Conservation (phyloP, 371 early-diverging fungal species). For the Parasitella parasitica region DNA sequence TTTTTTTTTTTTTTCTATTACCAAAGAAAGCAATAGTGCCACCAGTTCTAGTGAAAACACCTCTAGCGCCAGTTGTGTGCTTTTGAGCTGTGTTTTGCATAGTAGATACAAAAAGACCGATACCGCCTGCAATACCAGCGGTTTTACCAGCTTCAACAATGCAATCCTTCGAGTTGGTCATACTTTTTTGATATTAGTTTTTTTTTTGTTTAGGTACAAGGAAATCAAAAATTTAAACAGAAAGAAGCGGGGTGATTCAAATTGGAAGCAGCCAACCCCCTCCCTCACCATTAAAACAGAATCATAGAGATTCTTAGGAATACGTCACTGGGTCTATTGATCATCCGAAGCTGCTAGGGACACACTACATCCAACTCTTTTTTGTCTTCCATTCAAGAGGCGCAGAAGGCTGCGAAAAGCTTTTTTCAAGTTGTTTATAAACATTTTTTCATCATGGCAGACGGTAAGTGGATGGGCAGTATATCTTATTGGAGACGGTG, state of each 20-base stretch:
- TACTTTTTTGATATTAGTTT: slow-evolving; percentile 7
- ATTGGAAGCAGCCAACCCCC: not conserved
- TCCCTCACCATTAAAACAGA: not conserved
- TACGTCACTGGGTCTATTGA: not conserved
- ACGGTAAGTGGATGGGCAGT: not conserved
- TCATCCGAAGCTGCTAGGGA: not conserved
- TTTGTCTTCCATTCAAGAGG: not conserved
- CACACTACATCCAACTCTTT: too few relatives aligned
- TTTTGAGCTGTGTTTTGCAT: slow-evolving; percentile 71
- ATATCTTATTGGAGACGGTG: too few relatives aligned
- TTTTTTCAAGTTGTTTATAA: not conserved
- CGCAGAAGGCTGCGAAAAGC: not conserved
- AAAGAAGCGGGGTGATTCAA: not conserved
- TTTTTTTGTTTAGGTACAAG: not conserved
- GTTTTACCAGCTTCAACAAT: slow-evolving; percentile 57
- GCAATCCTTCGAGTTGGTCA: slow-evolving; percentile 55
- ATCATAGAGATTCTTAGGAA: not conserved
- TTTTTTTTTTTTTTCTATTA: slow-evolving; percentile 32
- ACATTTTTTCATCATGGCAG: not conserved
- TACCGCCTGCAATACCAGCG: slow-evolving; percentile 59
- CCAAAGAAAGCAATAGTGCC: slow-evolving; percentile 73
- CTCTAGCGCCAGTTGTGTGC: slow-evolving; percentile 65
- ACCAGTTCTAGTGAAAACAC: slow-evolving; percentile 68
- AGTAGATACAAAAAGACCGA: slow-evolving; percentile 70
- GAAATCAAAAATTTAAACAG: not conserved